A percentile compares a stretch with the other conserved stretches of the same genome.
These are phyloP conservation scores for Anisodus acutangulus DNA, from an alignment of 257 asterid species.

Conservation along the genomic window DNA sequence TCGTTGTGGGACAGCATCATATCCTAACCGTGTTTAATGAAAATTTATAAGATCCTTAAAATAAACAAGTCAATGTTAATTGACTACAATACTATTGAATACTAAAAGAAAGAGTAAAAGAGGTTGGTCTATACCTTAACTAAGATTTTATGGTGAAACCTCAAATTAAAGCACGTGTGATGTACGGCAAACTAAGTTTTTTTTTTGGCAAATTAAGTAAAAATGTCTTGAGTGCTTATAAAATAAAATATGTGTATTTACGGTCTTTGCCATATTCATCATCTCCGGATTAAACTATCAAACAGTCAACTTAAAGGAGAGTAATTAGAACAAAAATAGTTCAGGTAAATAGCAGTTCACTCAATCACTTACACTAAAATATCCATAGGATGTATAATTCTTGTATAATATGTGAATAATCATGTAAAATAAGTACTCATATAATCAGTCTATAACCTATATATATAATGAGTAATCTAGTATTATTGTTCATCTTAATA, in stretches of 20 bases:
- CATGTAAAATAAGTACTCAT: too few species aligned
- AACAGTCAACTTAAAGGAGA: not conserved
- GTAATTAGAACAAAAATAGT: too few species aligned
- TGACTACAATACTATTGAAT: not conserved
- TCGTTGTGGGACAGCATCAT: slow-evolving; percentile 14
- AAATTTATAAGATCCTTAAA: slow-evolving; percentile 1
- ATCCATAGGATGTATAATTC: too few species aligned
- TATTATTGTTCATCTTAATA: too few species aligned
- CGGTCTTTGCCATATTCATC: not conserved
- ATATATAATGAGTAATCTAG: too few species aligned
- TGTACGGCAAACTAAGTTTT: not conserved
- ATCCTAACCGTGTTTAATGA: slow-evolving; percentile 5
- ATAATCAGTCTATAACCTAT: too few species aligned
- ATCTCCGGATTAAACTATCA: not conserved
- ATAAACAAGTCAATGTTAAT: not conserved
- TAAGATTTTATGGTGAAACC: not conserved
- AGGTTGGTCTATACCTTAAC: not conserved
- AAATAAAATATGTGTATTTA: too few species aligned
- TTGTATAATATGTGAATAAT: too few species aligned
- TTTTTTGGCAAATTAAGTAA: not conserved
- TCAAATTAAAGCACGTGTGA: not conserved
- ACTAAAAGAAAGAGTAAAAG: too few species aligned
- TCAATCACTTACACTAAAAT: too few species aligned
- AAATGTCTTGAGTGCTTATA: not conserved
- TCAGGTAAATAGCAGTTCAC: too few species aligned